Base-by-base conservation (phyloP, 108 stramenopile species). In the Conticribra weissflogii region DNA sequence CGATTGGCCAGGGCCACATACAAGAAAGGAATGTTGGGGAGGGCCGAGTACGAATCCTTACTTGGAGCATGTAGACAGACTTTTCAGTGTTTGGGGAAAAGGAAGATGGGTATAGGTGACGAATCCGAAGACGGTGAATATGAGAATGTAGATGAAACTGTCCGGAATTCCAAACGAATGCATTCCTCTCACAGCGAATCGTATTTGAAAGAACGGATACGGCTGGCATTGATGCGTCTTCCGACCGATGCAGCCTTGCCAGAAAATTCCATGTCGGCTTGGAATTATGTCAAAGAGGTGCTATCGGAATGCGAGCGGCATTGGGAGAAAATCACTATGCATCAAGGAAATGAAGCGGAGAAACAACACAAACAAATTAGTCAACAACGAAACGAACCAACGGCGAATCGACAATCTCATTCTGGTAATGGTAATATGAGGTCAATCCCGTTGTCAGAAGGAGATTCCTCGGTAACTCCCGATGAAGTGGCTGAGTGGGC, bases 151-250 rank as follows among this genome's bases (percentile, higher is more conserved):
- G 52, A 22, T 3, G 29, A 54, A 22, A 55, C 54, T 24, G 24
- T 15, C 23, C 28, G 3, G 21, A 46, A 62, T 9, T n/a, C 16
- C 29, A 4, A 63, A 41, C 12, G 31, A 36, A 51, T n/a, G n/a
- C n/a, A n/a, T n/a, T n/a, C n/a, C n/a, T n/a, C n/a, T n/a, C n/a
- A n/a, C n/a, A n/a, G n/a, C n/a, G n/a, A n/a, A n/a, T n/a, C n/a
- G n/a, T n/a, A 62, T 41, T 61, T 67, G 59, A 61, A 66, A 59
- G 74, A 75, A 33, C 59, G 66, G 7, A 59, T 67, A 32, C 59
- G 74, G 18, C n/a, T 75, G 44, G 66, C 74, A 44, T 46, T 75
- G 22, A 25, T 75, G 44, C 59, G 74, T 33, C 53, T 75, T 0
- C 74, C 74, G 0, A 62, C 74, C 28, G 74, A 75, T 36, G 54